Base-by-base conservation (phyloP, 1,284 basidiomycete genomes). In the Puccinia novopanici region DNA sequence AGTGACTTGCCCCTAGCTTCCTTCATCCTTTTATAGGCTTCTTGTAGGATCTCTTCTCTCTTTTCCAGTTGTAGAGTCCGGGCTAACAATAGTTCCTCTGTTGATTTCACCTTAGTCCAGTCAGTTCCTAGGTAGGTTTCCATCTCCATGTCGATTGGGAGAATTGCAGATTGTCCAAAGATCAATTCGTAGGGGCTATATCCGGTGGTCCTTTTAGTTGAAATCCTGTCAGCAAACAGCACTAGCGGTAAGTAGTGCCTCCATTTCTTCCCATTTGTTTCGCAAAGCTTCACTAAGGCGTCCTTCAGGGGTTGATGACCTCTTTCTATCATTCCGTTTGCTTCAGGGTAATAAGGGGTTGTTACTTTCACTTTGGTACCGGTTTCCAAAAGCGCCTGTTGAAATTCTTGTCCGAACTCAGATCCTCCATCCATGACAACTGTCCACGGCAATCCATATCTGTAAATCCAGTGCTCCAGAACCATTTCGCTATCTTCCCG, bases 281-380 rank as follows among this genome's bases (percentile, higher is more conserved):
- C n/a, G n/a, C n/a, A n/a, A n/a, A n/a, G n/a, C n/a, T n/a, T 70
- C 40, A 71, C 68, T 45, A 71, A 30, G 5, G 12, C 13, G 17
- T 71, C 42, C 24, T 71, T 71, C 13, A 71, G 5, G 3, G 50
- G 45, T 27, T 71, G 68, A 71, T 50, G 42, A 3, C 68, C 68
- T 27, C 68, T 42, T 27, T 71, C 68, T n/a, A 71, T 50, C 50
- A 71, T 71, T 30, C n/a, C n/a, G n/a, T n/a, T n/a, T n/a, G n/a
- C n/a, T n/a, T n/a, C n/a, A n/a, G n/a, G n/a, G n/a, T n/a, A 42
- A n/a, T 71, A 71, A 4, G 40, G 42, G 22, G 42, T 71, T 19
- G 42, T 30, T 15, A 48, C 24, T 8, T 30, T 15, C n/a, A 71
- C 9, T 12, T 17, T 71, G 2, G 40, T 45, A 1, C 68, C 68